phyloP scores from a whole-genome alignment of 2,329 filamentous ascomycete genomes.

The Cyphellophora attinorum region DNA sequence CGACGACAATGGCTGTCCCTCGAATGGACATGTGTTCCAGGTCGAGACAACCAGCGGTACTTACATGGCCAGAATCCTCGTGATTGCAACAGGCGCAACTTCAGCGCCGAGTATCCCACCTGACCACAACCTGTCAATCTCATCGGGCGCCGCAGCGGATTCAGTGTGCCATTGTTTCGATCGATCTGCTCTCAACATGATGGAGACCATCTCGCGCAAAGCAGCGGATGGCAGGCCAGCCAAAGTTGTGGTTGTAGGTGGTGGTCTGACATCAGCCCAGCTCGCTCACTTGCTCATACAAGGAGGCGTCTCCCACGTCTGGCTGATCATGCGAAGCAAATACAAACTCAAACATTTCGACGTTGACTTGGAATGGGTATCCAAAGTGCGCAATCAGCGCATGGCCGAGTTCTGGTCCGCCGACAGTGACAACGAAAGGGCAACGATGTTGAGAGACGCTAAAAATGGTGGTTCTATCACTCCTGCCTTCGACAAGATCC shows the following conservation, averaged over 20 bases:
- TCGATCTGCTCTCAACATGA: slow-evolving; percentile 47
- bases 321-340: slow-evolving; percentile 56
- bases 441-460: slow-evolving; percentile 55
- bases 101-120: slow-evolving; percentile 30
- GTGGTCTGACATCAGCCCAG: slow-evolving; percentile 68
- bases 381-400: slow-evolving; percentile 69
- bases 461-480: slow-evolving; percentile 70
- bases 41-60: slow-evolving; percentile 44
- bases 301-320: slow-evolving; percentile 55
- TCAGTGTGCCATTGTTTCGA: slow-evolving; percentile 64
- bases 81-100: slow-evolving; percentile 62
- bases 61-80: slow-evolving; percentile 53
- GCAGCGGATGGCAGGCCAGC: slow-evolving; percentile 34
- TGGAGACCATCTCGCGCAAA: slow-evolving; percentile 41
- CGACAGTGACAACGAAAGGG: slow-evolving; percentile 59
- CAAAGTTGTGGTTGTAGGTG: slow-evolving; percentile 61
- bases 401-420: slow-evolving; percentile 70
- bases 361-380: slow-evolving; percentile 67
- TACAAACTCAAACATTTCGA: slow-evolving; percentile 65
- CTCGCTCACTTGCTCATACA: slow-evolving; percentile 58
- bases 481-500: slow-evolving; percentile 55
- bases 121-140: slow-evolving; percentile 4
- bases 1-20: slow-evolving; percentile 35
- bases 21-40: slow-evolving; percentile 49
- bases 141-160: slow-evolving; percentile 26